phyloP scores from a whole-genome alignment of 2,329 filamentous ascomycete genomes.

The Fusarium lyarnte region DNA sequence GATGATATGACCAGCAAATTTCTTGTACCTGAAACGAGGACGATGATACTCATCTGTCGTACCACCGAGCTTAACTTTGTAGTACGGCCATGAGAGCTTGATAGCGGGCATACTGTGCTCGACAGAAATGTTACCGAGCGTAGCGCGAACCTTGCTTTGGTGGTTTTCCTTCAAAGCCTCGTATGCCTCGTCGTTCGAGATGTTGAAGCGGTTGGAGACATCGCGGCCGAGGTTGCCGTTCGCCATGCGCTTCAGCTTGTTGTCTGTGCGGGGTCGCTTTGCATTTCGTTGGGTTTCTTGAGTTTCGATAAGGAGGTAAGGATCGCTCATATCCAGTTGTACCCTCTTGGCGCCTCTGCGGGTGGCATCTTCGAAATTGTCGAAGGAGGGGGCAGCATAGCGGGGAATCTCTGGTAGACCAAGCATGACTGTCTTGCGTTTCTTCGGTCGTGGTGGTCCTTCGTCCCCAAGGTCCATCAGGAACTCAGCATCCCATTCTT shows the following conservation, averaged over 20 bases:
- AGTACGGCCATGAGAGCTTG: conserved; percentile 94
- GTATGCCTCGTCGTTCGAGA: conserved; percentile 96
- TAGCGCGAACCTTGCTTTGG: conserved; percentile 93
- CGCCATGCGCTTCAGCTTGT: conserved; percentile 72
- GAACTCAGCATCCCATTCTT: conserved; percentile 73
- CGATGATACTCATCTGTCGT: conserved; percentile 86
- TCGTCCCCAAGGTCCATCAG: conserved; percentile 59
- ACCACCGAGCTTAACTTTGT: conserved; percentile 82
- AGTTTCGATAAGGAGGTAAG: conserved; percentile 84
- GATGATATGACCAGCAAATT: conserved; percentile 72
- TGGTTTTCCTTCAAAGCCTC: conserved; percentile 96
- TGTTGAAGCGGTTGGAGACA: conserved; percentile 86
- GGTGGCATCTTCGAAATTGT: conserved; percentile 81
- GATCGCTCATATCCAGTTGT: conserved; percentile 87
- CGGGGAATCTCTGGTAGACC: conserved; percentile 67
- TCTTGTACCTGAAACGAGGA: conserved; percentile 78
- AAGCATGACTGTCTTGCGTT: conserved; percentile 70
- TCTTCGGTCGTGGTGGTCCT: conserved; percentile 66
- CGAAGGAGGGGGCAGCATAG: conserved; percentile 76
- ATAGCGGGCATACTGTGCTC: conserved; percentile 94
- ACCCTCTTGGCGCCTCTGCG: conserved; percentile 80
- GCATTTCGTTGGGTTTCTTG: conserved; percentile 70
- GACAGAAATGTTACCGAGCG: conserved; percentile 88
- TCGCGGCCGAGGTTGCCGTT: conserved; percentile 77
- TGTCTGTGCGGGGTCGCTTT: conserved; percentile 66